A percentile compares a stretch with the other conserved stretches of the same genome.
phyloP scores from a whole-genome alignment of 352 stramenopile species.

The Phytophthora brassicae region DNA sequence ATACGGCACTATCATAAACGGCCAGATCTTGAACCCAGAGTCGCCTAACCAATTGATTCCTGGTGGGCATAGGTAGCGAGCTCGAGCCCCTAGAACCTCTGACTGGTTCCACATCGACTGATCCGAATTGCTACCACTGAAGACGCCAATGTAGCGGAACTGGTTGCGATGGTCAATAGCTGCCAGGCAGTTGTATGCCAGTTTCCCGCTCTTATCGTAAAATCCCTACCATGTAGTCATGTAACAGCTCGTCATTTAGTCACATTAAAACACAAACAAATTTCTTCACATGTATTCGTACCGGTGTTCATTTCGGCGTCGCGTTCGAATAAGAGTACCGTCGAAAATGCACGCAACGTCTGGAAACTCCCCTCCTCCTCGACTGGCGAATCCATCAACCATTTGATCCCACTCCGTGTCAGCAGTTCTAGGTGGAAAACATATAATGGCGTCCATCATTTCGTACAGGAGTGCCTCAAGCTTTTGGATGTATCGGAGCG shows the following conservation, averaged over 20 bases:
- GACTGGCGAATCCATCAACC: background rate
- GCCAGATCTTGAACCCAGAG: slow-evolving; percentile 11
- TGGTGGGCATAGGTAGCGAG: slow-evolving; percentile 1
- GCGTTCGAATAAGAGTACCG: slow-evolving; percentile 4
- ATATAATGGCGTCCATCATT: slow-evolving; percentile 11
- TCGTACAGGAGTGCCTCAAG: slow-evolving; percentile 8
- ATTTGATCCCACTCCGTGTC: slow-evolving; percentile 8
- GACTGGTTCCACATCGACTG: slow-evolving; percentile 19
- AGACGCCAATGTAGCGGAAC: slow-evolving; percentile 16
- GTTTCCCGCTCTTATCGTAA: slow-evolving; percentile 23
- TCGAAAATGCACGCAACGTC: slow-evolving; percentile 23
- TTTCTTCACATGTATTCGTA: background rate
- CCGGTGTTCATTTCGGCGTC: background rate
- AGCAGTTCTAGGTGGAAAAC: slow-evolving; percentile 3
- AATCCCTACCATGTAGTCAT: slow-evolving; percentile 2
- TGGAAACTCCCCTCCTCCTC: slow-evolving; percentile 1
- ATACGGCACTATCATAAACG: slow-evolving; percentile 14
- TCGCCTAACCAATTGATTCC: slow-evolving; percentile 14
- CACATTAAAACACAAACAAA: background rate
- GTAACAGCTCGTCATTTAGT: background rate
- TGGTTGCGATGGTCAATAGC: slow-evolving; percentile 14
- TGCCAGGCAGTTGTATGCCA: slow-evolving; percentile 10
- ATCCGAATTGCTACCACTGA: slow-evolving; percentile 13
- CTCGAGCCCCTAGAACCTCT: background rate
- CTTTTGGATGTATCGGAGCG: slow-evolving; percentile 7